Evolutionary conservation across 2,329 filamentous ascomycete genomes (phyloP).

Genomic region (Fusarium neocosmosporiellum): DNA sequence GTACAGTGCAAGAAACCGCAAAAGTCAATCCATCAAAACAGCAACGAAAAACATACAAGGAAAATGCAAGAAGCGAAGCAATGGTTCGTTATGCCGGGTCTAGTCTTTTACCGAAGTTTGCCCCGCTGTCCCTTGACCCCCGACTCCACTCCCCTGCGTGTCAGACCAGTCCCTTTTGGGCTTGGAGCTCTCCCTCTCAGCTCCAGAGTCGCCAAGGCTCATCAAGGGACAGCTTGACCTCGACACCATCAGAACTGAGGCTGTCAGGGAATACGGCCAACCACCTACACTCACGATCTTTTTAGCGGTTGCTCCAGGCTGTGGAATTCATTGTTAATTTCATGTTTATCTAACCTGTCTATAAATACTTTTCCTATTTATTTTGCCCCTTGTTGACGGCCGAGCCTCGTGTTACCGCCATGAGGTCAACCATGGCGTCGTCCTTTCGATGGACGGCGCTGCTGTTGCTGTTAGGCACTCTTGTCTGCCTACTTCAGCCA

Average conservation of each 20-base stretch:
- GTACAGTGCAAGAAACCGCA: slow-evolving; percentile 31
- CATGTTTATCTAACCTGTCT: slow-evolving; percentile 8
- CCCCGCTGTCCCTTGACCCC: slow-evolving; percentile 32
- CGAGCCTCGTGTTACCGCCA: slow-evolving; percentile 47
- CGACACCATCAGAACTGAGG: slow-evolving; percentile 40
- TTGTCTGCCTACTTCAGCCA: slow-evolving; percentile 71
- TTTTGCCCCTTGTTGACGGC: slow-evolving; percentile 12
- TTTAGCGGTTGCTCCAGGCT: slow-evolving; percentile 8
- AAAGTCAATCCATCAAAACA: slow-evolving; percentile 20
- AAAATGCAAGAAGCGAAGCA: slow-evolving; percentile 22
- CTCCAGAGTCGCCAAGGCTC: slow-evolving; percentile 24
- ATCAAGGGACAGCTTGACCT: slow-evolving; percentile 46
- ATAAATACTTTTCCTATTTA: slow-evolving; percentile 1
- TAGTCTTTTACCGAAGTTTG: slow-evolving; percentile 38
- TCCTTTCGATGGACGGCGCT: slow-evolving; percentile 74
- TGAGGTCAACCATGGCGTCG: slow-evolving; percentile 63
- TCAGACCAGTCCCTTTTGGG: slow-evolving; percentile 39
- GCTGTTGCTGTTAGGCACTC: slow-evolving; percentile 67
- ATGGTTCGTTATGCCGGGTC: slow-evolving; percentile 32
- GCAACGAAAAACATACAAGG: slow-evolving; percentile 1
- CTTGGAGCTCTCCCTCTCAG: slow-evolving; percentile 33
- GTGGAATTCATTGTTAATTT: slow-evolving; percentile 10
- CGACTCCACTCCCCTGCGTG: slow-evolving; percentile 38
- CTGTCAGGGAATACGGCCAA: slow-evolving; percentile 29
- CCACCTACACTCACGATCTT: slow-evolving; percentile 11